Evolutionary conservation across 768 basidiomycete genomes (phyloP).

Genomic region (Boletellus ananiceps): DNA sequence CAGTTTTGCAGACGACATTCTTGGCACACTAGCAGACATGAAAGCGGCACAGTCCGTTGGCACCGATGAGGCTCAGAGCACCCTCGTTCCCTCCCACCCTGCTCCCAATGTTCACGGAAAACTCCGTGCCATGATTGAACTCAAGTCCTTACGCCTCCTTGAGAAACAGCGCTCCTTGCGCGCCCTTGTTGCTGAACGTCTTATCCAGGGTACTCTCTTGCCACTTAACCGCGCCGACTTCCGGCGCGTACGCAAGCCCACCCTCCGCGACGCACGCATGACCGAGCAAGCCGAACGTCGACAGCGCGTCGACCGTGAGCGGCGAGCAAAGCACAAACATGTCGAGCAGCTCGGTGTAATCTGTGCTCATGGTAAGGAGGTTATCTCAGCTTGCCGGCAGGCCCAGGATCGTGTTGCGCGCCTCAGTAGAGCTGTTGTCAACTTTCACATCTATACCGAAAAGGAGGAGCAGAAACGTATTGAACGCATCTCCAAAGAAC

Average conservation of each 20-base stretch:
- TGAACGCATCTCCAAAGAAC: slow-evolving; percentile 93
- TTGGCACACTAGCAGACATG: slow-evolving; percentile 2
- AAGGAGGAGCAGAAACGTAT: slow-evolving; percentile 98
- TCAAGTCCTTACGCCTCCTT: slow-evolving; percentile 82
- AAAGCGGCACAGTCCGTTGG: slow-evolving; percentile 30
- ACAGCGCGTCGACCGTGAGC: slow-evolving; percentile 89
- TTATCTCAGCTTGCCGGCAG: slow-evolving; percentile 62
- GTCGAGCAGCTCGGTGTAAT: slow-evolving; percentile 90
- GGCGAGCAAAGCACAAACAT: slow-evolving; percentile 93
- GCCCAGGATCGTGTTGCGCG: slow-evolving; percentile 55
- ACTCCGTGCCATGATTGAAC: slow-evolving; percentile 86
- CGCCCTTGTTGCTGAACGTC: slow-evolving; percentile 78
- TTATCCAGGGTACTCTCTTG: slow-evolving; percentile 82
- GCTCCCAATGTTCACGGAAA: slow-evolving; percentile 71
- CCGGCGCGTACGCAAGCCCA: slow-evolving; percentile 80
- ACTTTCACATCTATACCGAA: slow-evolving; percentile 86
- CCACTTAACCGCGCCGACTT: slow-evolving; percentile 91
- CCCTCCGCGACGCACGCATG: slow-evolving; percentile 80
- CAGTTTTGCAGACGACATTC: slow-evolving; percentile 38
- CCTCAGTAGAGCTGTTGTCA: slow-evolving; percentile 74
- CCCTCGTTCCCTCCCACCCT: slow-evolving; percentile 37
- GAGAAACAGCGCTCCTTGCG: slow-evolving; percentile 90
- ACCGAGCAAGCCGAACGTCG: slow-evolving; percentile 88
- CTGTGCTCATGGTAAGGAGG: slow-evolving; percentile 73
- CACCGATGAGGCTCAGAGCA: slow-evolving; percentile 25